phyloP scores from a whole-genome alignment of 2,329 filamentous ascomycete species.

The Biscogniauxia mediterranea region DNA sequence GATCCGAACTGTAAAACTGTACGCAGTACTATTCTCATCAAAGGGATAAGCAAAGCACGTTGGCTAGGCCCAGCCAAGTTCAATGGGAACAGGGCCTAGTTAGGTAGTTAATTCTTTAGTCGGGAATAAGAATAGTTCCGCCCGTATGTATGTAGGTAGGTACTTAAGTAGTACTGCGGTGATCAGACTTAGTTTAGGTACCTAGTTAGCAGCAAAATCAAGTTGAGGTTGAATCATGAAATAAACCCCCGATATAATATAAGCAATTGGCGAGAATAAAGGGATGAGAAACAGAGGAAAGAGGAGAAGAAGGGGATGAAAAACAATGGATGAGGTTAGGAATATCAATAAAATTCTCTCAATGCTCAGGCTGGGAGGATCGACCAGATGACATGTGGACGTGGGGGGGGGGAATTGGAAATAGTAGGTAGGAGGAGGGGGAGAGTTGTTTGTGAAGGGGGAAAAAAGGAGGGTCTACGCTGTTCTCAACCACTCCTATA shows the following conservation, averaged over 20 bases:
- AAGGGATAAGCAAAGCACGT: not conserved
- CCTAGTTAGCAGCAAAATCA: not conserved
- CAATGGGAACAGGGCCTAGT: not conserved
- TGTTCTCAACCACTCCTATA: constrained; percentile 10
- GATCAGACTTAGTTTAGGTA: not conserved
- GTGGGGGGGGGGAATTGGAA: not conserved
- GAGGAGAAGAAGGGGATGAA: not conserved
- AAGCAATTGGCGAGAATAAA: not conserved
- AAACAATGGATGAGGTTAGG: not conserved
- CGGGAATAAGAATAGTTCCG: not conserved
- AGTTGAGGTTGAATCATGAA: not conserved
- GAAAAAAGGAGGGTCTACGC: constrained; percentile 7
- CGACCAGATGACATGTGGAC: not conserved
- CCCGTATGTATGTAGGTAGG: no score
- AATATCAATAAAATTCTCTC: constrained; percentile 17
- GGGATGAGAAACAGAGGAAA: not conserved
- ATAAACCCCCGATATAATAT: not conserved
- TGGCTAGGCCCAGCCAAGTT: not conserved
- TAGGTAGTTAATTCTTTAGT: not conserved
- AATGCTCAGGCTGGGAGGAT: constrained; percentile 1
- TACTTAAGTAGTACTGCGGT: no score
- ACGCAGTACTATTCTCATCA: constrained; percentile 1
- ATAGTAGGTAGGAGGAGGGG: constrained; percentile 6
- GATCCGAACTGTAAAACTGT: not conserved
- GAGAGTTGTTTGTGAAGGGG: constrained; percentile 14